Base-by-base conservation (phyloP, 495 filamentous ascomycete species). In the Eremomyces bilateralis region DNA sequence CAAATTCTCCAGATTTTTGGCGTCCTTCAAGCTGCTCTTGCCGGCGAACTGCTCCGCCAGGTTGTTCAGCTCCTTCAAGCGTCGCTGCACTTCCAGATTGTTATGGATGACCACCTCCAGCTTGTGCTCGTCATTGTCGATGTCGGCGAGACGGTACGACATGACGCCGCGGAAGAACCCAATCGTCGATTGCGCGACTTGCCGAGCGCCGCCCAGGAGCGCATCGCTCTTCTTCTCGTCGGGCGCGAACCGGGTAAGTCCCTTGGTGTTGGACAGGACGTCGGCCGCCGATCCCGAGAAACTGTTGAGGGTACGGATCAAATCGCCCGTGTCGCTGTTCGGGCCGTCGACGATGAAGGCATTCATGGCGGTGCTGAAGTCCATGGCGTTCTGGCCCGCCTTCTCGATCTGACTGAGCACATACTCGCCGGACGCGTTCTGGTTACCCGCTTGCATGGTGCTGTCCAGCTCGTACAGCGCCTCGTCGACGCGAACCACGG, bases 281-380 rank as follows among this genome's bases (percentile, higher is more conserved):
- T 97, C 88, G 11, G 88, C 76, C 43, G 93, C 71, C 21, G 88
- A 79, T 20, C 82, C 77, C 1, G 88, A 62, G 54, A 94, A 95
- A 21, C 80, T 68, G 45, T 80, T 82, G 36, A 91, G 71, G 1
- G 80, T 88, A 44, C 85, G 82, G 55, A 94, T 95, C 37, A 95
- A 76, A 41, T 88, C 81, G 2, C 77, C 69, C 49, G 93, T 80
- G 6, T 72, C 76, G 57, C 80, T 83, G 60, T 83, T 91, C 3
- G 88, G 88, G 0, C 88, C 88, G 54, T 97, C 88, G 12, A 83
- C 84, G 42, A 97, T 90, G 55, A 82, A 94, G 51, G 85, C 83
- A 60, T 93, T 95, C 65, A 94, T 95, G 0, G 88, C 72, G 2
- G 85, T 94, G 0, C 85, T 84, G 51, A 97, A 97, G 47, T 95